Conservation (phyloP, 2,329 filamentous ascomycete genomes). For the Epichloe sibirici region DNA sequence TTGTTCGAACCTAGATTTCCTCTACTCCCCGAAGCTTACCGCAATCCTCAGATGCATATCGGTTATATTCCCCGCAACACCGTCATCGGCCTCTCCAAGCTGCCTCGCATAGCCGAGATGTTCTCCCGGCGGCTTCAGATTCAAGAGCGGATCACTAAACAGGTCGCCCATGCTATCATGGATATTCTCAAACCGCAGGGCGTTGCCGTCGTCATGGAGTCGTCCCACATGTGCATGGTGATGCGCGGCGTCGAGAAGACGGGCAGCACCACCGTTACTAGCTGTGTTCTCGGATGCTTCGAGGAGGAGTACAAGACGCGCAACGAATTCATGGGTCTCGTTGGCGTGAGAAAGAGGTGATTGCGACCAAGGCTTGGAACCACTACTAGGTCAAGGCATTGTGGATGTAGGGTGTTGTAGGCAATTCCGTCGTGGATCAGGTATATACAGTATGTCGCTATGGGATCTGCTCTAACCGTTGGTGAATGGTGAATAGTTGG, state of each 20-base stretch:
- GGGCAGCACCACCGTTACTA: constrained; percentile 79
- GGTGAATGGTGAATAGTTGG: too few species aligned
- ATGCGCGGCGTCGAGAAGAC: constrained; percentile 96
- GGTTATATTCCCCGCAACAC: constrained; percentile 89
- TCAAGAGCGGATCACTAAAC: constrained; percentile 90
- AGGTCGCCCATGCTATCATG: constrained; percentile 90
- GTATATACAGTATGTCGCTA: too few species aligned
- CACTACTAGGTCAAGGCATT: too few species aligned
- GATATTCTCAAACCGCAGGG: constrained; percentile 89
- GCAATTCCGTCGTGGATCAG: too few species aligned
- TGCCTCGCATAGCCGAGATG: constrained; percentile 94
- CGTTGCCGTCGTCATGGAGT: constrained; percentile 96
- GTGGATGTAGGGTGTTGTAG: too few species aligned
- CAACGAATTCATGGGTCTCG: constrained; percentile 85
- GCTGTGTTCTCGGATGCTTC: constrained; percentile 95
- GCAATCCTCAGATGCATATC: constrained; percentile 71
- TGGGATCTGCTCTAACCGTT: too few species aligned
- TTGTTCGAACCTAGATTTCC: too few species aligned
- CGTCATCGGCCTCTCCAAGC: constrained; percentile 89
- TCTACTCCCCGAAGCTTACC: neutral
- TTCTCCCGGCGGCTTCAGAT: constrained; percentile 89
- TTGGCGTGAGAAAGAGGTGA: constrained; percentile 24
- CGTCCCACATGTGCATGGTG: constrained; percentile 93
- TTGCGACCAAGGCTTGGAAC: too few species aligned
- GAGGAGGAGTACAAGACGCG: constrained; percentile 84